Percentiles rank a stretch among this genome's conserved stretches.
Evolutionary conservation across 2,329 filamentous ascomycete species (phyloP).

Genomic region (Fusarium veterinarium): DNA sequence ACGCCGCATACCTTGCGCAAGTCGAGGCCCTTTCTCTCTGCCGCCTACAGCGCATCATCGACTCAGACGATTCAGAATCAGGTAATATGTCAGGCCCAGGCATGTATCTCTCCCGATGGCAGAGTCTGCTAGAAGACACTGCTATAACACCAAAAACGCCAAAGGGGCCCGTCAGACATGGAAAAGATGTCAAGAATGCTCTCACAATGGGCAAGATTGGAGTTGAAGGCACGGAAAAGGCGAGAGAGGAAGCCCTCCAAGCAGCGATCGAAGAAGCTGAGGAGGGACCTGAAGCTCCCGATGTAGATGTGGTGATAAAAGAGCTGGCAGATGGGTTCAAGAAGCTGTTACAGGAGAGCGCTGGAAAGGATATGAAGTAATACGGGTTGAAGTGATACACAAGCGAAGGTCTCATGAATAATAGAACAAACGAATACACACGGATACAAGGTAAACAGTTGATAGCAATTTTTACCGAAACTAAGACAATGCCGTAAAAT

Average conservation of each 20-base stretch:
- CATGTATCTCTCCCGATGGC: conserved; percentile 78
- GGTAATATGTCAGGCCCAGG: conserved; percentile 71
- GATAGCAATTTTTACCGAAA: conserved; percentile 18
- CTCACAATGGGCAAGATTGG: conserved; percentile 58
- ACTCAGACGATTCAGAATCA: conserved; percentile 44
- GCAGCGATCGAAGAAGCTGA: conserved; percentile 47
- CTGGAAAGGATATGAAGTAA: conserved; percentile 5
- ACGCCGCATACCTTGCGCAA: conserved; percentile 68
- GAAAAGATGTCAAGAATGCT: conserved; percentile 62
- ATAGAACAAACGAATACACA: neutral
- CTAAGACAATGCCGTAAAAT: neutral
- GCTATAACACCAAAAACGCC: conserved; percentile 70
- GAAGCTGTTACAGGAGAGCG: conserved; percentile 45
- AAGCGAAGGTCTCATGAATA: neutral
- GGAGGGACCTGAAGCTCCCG: conserved; percentile 51
- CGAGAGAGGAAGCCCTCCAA: conserved; percentile 35
- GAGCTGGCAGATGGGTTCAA: conserved; percentile 55
- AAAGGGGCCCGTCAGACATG: conserved; percentile 63
- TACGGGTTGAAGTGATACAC: neutral
- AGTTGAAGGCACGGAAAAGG: conserved; percentile 46
- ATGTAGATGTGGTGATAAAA: conserved; percentile 56
- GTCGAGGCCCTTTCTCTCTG: conserved; percentile 65
- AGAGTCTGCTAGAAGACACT: conserved; percentile 76
- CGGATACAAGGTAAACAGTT: neutral
- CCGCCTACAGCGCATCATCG: conserved; percentile 69